Evolutionary conservation across 2,329 filamentous ascomycete species (phyloP), one percentile per base, ranked within the genome.

Genomic region (Ascochyta clinopodiicola): DNA sequence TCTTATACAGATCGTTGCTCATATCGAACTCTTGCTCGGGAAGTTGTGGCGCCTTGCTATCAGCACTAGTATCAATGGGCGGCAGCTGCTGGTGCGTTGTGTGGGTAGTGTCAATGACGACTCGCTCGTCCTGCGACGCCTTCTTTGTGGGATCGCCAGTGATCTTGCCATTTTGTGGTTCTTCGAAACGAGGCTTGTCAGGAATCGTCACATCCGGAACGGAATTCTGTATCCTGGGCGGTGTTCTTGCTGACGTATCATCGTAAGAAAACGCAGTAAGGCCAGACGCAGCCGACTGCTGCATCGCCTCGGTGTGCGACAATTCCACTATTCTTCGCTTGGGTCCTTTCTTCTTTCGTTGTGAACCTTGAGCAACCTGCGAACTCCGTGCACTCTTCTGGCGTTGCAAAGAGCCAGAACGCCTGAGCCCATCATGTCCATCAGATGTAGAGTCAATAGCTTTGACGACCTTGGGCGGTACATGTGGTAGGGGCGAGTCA

Each of bases 1-100:
- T 90, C 53, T 90, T 87, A 75, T 96, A 98, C 7, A 91, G 80
- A 68, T 95, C 91, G 49, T 89, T 89, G 55, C 86, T 85, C 38
- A 85, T 78, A 56, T 87, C 86, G 84, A 88, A 91, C 55, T 89
- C 83, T 57, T 57, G 56, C 44, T 39, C 48, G 24, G 40, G 51
- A 22, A 52, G 35, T 29, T 61, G 56, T 0, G 58, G 44, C 6
- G 59, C 51, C 44, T 66, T 70, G 49, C 57, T 50, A 12, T 61
- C 51, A 17, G 72, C 46, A 2, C 63, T 61, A 1, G 71, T 75
- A 39, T 75, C 69, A 31, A 75, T 63, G 9, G 67, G 69, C 21
- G 71, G 72, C 37, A 74, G 40, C 44, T 69, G 66, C 40, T 71
- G 67, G 31, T 67, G 65, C 12, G 57, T 67, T 2, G 60, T 66